phyloP scores from a whole-genome alignment of 2,329 filamentous ascomycete species.

The Alternaria burnsii region DNA sequence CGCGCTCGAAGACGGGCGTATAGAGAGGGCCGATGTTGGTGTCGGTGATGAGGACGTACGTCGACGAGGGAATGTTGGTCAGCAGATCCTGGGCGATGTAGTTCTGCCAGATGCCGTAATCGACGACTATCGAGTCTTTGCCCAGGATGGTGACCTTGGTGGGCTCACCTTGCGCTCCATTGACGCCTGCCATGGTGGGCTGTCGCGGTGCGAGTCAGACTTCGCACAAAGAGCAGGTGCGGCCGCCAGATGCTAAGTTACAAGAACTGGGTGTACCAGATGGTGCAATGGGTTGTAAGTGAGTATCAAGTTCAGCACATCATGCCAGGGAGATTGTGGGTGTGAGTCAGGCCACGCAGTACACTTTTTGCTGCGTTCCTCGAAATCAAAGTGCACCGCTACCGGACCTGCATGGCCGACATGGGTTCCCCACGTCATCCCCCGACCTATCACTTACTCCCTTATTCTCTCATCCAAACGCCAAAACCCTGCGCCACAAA shows the following conservation, averaged over 20 bases:
- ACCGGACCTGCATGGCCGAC: constrained; percentile 24
- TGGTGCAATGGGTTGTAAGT: constrained; percentile 10
- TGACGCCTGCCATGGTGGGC: constrained; percentile 41
- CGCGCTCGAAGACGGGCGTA: constrained; percentile 75
- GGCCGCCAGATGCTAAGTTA: constrained; percentile 6
- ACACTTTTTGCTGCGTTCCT: constrained; percentile 13
- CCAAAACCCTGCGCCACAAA: neutral
- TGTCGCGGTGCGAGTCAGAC: constrained; percentile 23
- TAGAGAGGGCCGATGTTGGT: constrained; percentile 87
- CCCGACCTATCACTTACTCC: neutral
- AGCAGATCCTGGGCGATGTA: constrained; percentile 86
- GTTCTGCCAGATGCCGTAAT: constrained; percentile 86
- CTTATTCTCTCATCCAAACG: neutral
- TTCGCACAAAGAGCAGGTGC: constrained; percentile 10
- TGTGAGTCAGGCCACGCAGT: constrained; percentile 11
- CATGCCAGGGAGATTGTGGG: neutral
- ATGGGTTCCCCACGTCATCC: constrained; percentile 18
- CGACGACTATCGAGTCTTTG: constrained; percentile 88
- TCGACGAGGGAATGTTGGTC: constrained; percentile 79
- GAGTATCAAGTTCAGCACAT: constrained; percentile 12
- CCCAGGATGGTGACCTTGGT: constrained; percentile 82
- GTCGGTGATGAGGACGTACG: constrained; percentile 96
- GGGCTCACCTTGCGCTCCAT: constrained; percentile 49
- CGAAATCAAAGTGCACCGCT: constrained; percentile 18
- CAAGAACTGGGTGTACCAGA: neutral